A percentile compares a stretch with the other conserved stretches of the same genome.
phyloP scores from a whole-genome alignment of 805 yeast species.

The Saccharomycopsis synnaedendra region DNA sequence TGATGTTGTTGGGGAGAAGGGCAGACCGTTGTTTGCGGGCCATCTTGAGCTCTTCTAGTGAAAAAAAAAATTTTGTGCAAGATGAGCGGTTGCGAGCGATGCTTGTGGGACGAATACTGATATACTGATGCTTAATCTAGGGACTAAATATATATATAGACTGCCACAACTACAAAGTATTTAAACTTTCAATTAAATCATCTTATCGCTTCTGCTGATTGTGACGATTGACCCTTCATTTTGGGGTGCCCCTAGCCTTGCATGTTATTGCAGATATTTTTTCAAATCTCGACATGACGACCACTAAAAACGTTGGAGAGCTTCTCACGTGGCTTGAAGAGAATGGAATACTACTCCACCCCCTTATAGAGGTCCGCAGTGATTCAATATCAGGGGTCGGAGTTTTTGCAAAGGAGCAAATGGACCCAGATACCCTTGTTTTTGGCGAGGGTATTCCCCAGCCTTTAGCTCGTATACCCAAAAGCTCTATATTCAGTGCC shows the following conservation, averaged over 20 bases:
- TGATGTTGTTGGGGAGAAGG: constrained; percentile 82
- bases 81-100: not conserved
- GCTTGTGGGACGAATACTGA: no score
- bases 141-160: no score
- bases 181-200: no score
- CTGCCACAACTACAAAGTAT: no score
- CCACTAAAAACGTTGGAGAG: constrained; percentile 4
- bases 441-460: constrained; percentile 3
- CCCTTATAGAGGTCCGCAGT: constrained; percentile 28
- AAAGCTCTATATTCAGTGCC: constrained; percentile 43
- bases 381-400: constrained; percentile 60
- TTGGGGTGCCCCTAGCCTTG: no score
- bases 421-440: constrained; percentile 23
- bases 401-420: constrained; percentile 43
- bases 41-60: constrained; percentile 36
- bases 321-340: constrained; percentile 9
- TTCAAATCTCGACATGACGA: constrained; percentile 3
- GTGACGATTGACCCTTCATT: no score
- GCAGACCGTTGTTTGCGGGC: constrained; percentile 87
- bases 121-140: no score
- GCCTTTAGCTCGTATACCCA: constrained; percentile 48
- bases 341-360: constrained; percentile 10
- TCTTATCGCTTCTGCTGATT: no score
- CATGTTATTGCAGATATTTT: no score
- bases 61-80: not conserved